Evolutionary conservation across 345 rosid genomes (phyloP).

Genomic region (Anastatica hierochuntica): DNA sequence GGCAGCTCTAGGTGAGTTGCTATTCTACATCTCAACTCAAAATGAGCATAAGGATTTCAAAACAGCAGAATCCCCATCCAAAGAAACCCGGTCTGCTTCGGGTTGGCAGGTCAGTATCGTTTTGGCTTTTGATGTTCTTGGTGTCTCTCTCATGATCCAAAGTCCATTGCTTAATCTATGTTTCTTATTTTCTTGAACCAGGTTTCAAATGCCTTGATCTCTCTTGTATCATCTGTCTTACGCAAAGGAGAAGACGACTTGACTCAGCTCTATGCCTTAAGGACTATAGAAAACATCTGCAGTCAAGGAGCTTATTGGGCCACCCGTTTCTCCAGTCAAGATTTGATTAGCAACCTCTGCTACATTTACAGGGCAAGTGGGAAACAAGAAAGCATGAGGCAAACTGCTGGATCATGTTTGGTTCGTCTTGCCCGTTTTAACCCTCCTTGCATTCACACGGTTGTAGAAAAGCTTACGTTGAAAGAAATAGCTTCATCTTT

Average conservation of each 20-base stretch:
- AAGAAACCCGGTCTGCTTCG: slow-evolving; percentile 48
- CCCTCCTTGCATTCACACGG: slow-evolving; percentile 63
- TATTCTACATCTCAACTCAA: slow-evolving; percentile 92
- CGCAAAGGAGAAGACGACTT: slow-evolving; percentile 96
- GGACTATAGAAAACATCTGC: slow-evolving; percentile 90
- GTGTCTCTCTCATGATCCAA: slow-evolving; percentile 2
- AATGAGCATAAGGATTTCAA: slow-evolving; percentile 62
- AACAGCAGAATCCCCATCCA: slow-evolving; percentile 76
- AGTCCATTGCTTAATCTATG: neutral
- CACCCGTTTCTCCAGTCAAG: slow-evolving; percentile 84
- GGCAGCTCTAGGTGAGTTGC: slow-evolving; percentile 97
- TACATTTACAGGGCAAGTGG: slow-evolving; percentile 79
- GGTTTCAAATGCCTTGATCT: slow-evolving; percentile 92
- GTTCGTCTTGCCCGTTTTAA: slow-evolving; percentile 88
- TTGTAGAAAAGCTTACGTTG: slow-evolving; percentile 66
- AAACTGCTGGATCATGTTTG: slow-evolving; percentile 94
- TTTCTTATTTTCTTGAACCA: slow-evolving; percentile 25
- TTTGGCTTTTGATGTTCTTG: neutral
- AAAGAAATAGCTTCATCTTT: slow-evolving; percentile 76
- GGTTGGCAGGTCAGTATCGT: slow-evolving; percentile 85
- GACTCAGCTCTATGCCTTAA: slow-evolving; percentile 90
- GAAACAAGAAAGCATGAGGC: slow-evolving; percentile 91
- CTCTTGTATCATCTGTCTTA: slow-evolving; percentile 75
- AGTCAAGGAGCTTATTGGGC: slow-evolving; percentile 92
- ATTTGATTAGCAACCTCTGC: slow-evolving; percentile 74